Percentiles rank a stretch among this genome's conserved stretches.
These are phyloP conservation scores for Paulownia fortunei DNA, from an alignment of 257 asterid species.

Conservation along the genomic window DNA sequence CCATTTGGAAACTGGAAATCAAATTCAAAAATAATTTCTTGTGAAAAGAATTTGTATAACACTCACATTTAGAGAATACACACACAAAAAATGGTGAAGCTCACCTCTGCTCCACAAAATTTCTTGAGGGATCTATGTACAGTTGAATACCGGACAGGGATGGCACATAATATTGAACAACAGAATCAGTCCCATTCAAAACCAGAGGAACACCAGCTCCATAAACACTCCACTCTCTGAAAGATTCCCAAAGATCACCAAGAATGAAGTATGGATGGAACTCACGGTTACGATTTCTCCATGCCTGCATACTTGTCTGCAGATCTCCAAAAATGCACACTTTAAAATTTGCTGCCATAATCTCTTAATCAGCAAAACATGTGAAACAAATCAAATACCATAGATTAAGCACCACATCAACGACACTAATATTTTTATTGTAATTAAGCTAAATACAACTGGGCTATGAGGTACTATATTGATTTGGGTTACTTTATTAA, in stretches of 20 bases:
- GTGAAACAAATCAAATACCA: neutral
- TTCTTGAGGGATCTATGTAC: slow-evolving; percentile 66
- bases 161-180: slow-evolving; percentile 89
- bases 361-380: neutral
- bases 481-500: neutral
- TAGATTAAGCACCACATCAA: neutral
- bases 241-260: slow-evolving; percentile 95
- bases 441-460: neutral
- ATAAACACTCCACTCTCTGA: slow-evolving; percentile 95
- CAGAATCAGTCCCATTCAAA: slow-evolving; percentile 70
- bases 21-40: neutral
- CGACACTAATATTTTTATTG: neutral
- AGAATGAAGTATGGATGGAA: slow-evolving; percentile 75
- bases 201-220: slow-evolving; percentile 93
- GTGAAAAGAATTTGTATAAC: neutral
- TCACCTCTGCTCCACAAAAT: slow-evolving; percentile 57
- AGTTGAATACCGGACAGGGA: slow-evolving; percentile 90
- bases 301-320: slow-evolving; percentile 74
- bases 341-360: neutral
- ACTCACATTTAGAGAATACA: neutral
- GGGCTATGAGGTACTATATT: neutral
- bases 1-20: neutral
- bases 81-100: neutral
- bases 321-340: slow-evolving; percentile 34
- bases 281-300: slow-evolving; percentile 59